Conservation (phyloP, 106 monocot genomes). For the Acanthochlamys bracteata region DNA sequence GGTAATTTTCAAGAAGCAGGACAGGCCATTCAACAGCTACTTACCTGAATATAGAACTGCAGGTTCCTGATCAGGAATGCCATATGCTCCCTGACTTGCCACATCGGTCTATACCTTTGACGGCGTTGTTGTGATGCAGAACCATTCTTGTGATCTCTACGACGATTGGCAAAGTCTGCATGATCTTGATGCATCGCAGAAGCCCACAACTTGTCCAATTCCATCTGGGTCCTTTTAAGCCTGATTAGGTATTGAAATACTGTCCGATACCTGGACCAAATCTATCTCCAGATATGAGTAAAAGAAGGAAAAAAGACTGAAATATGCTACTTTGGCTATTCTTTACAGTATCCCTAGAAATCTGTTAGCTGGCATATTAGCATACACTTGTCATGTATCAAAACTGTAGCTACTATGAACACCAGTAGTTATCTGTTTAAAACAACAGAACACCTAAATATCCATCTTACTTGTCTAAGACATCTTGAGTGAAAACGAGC, state of each 20-base stretch:
- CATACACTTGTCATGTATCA: no score
- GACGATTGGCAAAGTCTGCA: conserved; percentile 67
- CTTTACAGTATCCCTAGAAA: no score
- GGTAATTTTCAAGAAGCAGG: no score
- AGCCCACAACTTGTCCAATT: conserved; percentile 96
- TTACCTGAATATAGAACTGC: conserved; percentile 98
- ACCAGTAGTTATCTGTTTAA: neutral
- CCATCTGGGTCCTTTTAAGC: conserved; percentile 98
- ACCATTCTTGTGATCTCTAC: conserved; percentile 40
- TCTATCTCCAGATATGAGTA: no score
- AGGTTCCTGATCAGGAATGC: conserved; percentile 91
- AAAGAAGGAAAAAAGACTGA: no score
- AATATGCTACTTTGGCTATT: no score
- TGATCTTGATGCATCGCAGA: conserved; percentile 95
- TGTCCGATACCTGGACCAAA: conserved; percentile 63
- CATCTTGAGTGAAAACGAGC: conserved; percentile 90
- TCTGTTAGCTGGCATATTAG: no score
- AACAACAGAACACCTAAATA: no score
- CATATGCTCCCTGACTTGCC: conserved; percentile 90
- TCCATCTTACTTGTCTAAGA: conserved; percentile 75
- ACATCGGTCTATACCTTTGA: conserved; percentile 59
- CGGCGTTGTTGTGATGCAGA: conserved; percentile 32
- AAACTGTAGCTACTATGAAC: neutral
- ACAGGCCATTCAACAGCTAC: neutral
- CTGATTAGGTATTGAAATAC: conserved; percentile 89